Conservation (phyloP, 176 grass and related monocot genomes). For the Guadua angustifolia region DNA sequence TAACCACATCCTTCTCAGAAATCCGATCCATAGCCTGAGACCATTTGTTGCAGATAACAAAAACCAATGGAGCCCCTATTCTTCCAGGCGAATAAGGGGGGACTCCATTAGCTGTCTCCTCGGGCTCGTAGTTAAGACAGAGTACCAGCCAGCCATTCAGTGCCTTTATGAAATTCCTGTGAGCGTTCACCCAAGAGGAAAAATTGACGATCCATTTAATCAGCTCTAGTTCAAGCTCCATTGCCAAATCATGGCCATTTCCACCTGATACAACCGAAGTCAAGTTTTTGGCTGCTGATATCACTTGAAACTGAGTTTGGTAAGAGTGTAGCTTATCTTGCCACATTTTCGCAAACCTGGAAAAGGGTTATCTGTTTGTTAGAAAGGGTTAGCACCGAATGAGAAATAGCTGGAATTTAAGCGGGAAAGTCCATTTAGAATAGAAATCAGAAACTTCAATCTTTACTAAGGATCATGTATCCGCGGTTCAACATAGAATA, state of each 20-base stretch:
- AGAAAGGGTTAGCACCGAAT: not conserved
- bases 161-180: slow-evolving; percentile 75
- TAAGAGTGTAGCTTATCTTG: slow-evolving; percentile 70
- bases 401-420: not conserved
- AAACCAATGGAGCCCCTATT: slow-evolving; percentile 74
- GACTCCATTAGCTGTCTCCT: slow-evolving; percentile 44
- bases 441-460: not conserved
- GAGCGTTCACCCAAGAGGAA: slow-evolving; percentile 72
- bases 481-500: not conserved
- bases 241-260: slow-evolving; percentile 40
- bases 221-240: slow-evolving; percentile 81
- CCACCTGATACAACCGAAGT: slow-evolving; percentile 46
- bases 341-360: slow-evolving; percentile 90
- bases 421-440: not conserved
- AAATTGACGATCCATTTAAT: slow-evolving; percentile 90
- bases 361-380: slow-evolving; percentile 27
- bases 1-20: slow-evolving; percentile 74
- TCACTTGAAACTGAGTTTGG: slow-evolving; percentile 62
- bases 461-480: not conserved
- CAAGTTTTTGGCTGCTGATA: slow-evolving; percentile 65
- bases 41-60: slow-evolving; percentile 83
- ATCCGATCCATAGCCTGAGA: slow-evolving; percentile 74
- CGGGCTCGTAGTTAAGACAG: slow-evolving; percentile 63
- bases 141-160: slow-evolving; percentile 85
- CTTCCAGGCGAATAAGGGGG: slow-evolving; percentile 65